Conservation (phyloP, 2,329 filamentous ascomycete species). For the Diaporthe citri region DNA sequence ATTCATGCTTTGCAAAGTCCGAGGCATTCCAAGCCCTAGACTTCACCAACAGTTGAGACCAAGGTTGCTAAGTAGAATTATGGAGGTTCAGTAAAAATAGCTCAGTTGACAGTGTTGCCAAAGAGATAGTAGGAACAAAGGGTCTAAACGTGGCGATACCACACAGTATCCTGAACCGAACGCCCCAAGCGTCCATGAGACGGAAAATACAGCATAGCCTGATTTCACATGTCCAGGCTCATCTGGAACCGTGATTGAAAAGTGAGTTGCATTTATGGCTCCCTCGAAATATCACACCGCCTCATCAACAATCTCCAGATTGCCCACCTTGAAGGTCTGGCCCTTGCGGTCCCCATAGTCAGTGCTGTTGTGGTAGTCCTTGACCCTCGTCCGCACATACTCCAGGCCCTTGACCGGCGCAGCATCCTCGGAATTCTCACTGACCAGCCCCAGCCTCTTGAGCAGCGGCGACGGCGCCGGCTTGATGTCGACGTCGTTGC, state of each 20-base stretch:
- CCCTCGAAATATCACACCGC: slow-evolving; percentile 38
- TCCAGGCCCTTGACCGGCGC: slow-evolving; percentile 52
- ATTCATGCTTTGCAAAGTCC: too few species aligned
- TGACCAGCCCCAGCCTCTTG: slow-evolving; percentile 46
- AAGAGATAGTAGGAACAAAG: too few species aligned
- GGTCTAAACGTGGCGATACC: too few species aligned
- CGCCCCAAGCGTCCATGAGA: not conserved
- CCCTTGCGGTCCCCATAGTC: slow-evolving; percentile 55
- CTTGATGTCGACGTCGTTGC: slow-evolving; percentile 48
- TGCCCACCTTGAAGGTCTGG: slow-evolving; percentile 54
- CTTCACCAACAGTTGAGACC: too few species aligned
- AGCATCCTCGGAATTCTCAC: slow-evolving; percentile 38
- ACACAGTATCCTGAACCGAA: not conserved
- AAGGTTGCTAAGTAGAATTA: too few species aligned
- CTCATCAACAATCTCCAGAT: slow-evolving; percentile 56
- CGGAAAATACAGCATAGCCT: not conserved
- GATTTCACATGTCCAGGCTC: not conserved
- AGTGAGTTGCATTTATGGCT: not conserved
- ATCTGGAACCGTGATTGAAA: not conserved
- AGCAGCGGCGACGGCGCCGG: slow-evolving; percentile 48
- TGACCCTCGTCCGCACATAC: slow-evolving; percentile 56
- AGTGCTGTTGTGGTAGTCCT: slow-evolving; percentile 54
- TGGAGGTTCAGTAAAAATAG: too few species aligned
- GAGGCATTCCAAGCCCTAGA: too few species aligned
- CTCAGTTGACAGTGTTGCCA: too few species aligned